Conservation (phyloP, 2,329 filamentous ascomycete species). For the Aspergillus neotritici region DNA sequence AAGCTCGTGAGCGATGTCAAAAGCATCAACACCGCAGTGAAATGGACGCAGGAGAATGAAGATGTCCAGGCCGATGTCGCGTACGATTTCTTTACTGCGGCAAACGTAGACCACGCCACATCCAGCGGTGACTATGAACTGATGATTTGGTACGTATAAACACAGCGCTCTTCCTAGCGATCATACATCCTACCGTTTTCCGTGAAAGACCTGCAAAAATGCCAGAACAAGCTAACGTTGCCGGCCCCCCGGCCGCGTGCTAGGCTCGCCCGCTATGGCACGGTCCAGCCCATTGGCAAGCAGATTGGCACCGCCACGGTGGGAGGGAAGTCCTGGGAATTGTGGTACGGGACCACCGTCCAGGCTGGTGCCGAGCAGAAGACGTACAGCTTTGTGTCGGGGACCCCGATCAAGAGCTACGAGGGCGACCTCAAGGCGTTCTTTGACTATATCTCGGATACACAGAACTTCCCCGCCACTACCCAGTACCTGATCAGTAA, state of each 20-base stretch:
- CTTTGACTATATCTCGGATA: conserved; percentile 47
- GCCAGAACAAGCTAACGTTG: background rate
- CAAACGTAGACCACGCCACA: conserved; percentile 34
- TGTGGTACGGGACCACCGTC: conserved; percentile 55
- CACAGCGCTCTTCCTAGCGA: too few relatives aligned
- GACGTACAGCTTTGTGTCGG: conserved; percentile 52
- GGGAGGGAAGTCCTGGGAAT: conserved; percentile 47
- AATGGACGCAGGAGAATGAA: conserved; percentile 45
- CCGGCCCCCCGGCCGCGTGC: background rate
- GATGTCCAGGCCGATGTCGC: conserved; percentile 51
- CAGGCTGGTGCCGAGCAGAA: too few relatives aligned
- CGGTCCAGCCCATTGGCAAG: conserved; percentile 50
- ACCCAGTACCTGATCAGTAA: conserved; percentile 48
- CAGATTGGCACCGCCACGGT: conserved; percentile 48
- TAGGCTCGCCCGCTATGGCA: conserved; percentile 45
- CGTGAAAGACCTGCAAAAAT: too few relatives aligned
- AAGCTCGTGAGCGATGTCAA: conserved; percentile 23
- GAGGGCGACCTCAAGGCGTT: conserved; percentile 54
- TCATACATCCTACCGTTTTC: too few relatives aligned
- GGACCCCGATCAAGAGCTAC: conserved; percentile 44
- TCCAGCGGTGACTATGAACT: conserved; percentile 50
- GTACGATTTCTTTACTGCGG: conserved; percentile 54
- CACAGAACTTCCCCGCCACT: conserved; percentile 42
- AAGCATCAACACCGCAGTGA: conserved; percentile 38
- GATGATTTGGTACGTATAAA: conserved; percentile 56